Base-by-base conservation (phyloP, 345 rosid genomes). In the Eucalyptus leucophloia region DNA sequence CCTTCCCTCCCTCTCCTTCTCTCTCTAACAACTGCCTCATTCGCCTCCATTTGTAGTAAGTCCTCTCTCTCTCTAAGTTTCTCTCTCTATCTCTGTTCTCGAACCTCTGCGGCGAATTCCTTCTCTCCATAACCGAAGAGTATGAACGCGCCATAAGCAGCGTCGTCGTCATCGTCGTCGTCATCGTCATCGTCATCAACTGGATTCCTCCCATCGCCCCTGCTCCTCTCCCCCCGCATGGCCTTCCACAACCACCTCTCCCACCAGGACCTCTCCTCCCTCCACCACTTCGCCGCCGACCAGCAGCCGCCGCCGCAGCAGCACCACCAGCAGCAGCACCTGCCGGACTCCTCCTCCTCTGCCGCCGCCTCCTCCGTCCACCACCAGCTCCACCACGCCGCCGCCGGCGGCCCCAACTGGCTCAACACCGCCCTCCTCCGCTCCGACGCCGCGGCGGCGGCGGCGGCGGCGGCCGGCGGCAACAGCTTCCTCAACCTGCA, bases 371-470 rank as follows among this genome's bases (percentile, higher is more conserved):
- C 82, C 40, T 62, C 89, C 87, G 69, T 37, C 17, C 44, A 50
- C 89, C 80, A 86, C 88, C 42, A 72, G 58, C 88, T 58, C 88
- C 90, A 51, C 60, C 62, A 28, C 28, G 85, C 82, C 26, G 54
- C 42, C 28, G 83, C 34, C 60, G 53, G n/a, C 80, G 89, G 85
- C 40, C 99, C 98, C 34, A 98, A 92, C 89, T 97, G 99, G 99
- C 94, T 98, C 9, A 97, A 96, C 97, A 88, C 94, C 12, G 99
- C 99, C 14, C 97, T 96, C 81, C 96, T 97, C 89, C 96, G 98
- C 49, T 7, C 93, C 92, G 17, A 91, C 89, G 21, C 89, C 94
- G 26, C 92, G 88, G 40, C 89, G 58, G 86, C 81, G 7, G 81
- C 81, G 4, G 81, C 81, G 13, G 82, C 44, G 44, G 42, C 94